Conservation (phyloP, 441 rosid species). For the Brassica hybrid region DNA sequence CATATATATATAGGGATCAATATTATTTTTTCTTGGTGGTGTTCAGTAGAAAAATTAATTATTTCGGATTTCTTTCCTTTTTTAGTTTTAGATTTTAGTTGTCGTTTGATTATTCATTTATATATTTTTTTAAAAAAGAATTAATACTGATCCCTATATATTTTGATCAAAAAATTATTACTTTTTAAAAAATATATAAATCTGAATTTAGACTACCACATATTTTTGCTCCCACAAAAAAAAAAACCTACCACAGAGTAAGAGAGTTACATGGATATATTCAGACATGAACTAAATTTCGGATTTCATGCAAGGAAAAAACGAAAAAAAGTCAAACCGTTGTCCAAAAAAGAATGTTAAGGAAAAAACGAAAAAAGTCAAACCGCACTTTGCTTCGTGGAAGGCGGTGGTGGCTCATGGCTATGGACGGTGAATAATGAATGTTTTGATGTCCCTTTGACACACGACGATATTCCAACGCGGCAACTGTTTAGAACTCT, state of each 20-base stretch:
- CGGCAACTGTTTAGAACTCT: constrained; percentile 16
- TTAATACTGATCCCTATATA: no score
- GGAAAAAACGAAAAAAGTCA: not conserved
- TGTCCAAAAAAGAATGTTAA: no score
- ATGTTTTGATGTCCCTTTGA: constrained; percentile 17
- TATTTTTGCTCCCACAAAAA: no score
- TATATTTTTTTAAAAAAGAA: not conserved
- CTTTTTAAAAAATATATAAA: not conserved
- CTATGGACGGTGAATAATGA: constrained; percentile 20
- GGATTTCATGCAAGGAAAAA: no score
- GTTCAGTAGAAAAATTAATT: not conserved
- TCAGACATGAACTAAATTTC: not conserved
- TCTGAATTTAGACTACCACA: not conserved
- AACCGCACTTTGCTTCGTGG: not conserved
- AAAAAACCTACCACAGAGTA: not conserved
- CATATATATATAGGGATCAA: constrained; percentile 4
- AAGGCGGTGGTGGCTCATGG: not conserved
- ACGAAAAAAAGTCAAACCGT: no score
- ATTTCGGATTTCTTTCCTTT: constrained; percentile 25
- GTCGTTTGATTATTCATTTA: not conserved
- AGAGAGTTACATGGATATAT: not conserved
- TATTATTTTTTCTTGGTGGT: not conserved
- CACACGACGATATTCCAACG: constrained; percentile 17
- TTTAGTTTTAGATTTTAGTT: not conserved
- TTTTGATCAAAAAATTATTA: no score